Conservation (phyloP, 768 basidiomycete genomes). For the Suillus paluster region DNA sequence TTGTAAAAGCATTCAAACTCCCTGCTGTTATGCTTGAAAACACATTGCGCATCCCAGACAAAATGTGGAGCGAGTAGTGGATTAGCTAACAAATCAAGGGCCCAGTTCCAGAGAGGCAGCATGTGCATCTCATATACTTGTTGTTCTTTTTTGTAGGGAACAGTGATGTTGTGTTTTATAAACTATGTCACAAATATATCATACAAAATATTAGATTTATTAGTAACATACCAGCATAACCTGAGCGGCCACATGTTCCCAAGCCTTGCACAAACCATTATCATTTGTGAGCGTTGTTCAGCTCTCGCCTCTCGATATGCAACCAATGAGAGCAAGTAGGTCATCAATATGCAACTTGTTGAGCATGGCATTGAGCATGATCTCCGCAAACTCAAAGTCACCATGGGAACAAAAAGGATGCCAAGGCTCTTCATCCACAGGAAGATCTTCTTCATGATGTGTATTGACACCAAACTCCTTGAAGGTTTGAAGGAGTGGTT, state of each 20-base stretch:
- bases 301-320: conserved; percentile 18
- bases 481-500: too few relatives aligned
- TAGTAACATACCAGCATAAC: conserved; percentile 10
- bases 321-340: conserved; percentile 10
- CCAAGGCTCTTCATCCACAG: conserved; percentile 8
- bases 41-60: conserved; percentile 36
- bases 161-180: neutral
- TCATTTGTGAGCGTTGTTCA: conserved; percentile 16
- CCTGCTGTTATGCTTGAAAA: conserved; percentile 30
- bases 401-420: conserved; percentile 9
- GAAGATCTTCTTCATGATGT: too few relatives aligned
- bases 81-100: conserved; percentile 3
- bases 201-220: conserved; percentile 7
- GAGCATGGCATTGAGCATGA: conserved; percentile 15
- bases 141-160: conserved; percentile 9
- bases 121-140: conserved; percentile 1
- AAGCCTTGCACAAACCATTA: conserved; percentile 1
- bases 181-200: conserved; percentile 1
- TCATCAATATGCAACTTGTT: conserved; percentile 8
- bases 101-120: conserved; percentile 11
- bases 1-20: conserved; percentile 31
- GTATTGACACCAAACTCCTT: too few relatives aligned
- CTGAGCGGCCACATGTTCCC: neutral
- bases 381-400: conserved; percentile 15
- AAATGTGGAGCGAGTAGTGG: conserved; percentile 17